phyloP scores from a whole-genome alignment of 176 grass and related monocot genomes.

The Aechmea fasciata region DNA sequence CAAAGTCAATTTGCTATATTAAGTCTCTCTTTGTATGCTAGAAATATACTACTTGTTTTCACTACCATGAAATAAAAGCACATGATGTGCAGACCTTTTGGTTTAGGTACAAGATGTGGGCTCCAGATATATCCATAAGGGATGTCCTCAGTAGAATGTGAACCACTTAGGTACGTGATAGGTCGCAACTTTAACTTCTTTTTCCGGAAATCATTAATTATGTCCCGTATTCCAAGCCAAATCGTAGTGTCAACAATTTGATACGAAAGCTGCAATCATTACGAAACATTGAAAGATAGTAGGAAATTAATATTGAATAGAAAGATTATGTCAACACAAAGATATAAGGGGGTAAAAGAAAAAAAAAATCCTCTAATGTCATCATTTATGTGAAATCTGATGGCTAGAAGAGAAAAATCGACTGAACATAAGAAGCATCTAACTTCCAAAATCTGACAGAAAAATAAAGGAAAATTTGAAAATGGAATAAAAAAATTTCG shows the following conservation, averaged over 20 bases:
- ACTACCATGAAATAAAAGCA: background rate
- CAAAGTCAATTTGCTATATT: too few relatives aligned
- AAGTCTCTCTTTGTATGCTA: too few relatives aligned
- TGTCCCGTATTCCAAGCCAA: constrained; percentile 96
- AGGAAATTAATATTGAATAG: constrained; percentile 7
- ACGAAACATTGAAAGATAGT: constrained; percentile 10
- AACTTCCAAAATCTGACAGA: too few relatives aligned
- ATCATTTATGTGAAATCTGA: too few relatives aligned
- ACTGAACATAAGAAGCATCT: too few relatives aligned
- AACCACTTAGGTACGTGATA: constrained; percentile 81
- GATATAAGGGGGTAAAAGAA: background rate
- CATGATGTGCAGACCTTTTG: constrained; percentile 49
- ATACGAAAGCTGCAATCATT: constrained; percentile 78
- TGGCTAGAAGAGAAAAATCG: too few relatives aligned
- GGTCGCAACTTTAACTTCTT: constrained; percentile 85
- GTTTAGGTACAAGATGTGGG: constrained; percentile 88
- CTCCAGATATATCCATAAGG: constrained; percentile 99
- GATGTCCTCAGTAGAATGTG: constrained; percentile 61
- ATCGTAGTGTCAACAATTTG: constrained; percentile 94
- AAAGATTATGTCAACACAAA: background rate
- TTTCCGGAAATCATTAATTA: constrained; percentile 99
- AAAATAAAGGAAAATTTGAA: too few relatives aligned
- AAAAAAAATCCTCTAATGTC: too few relatives aligned
- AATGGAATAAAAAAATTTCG: too few relatives aligned
- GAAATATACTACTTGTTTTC: too few relatives aligned